These are phyloP conservation scores for Lentinula novae-zelandiae DNA, from an alignment of 1,284 basidiomycete genomes.

Conservation along the genomic window DNA sequence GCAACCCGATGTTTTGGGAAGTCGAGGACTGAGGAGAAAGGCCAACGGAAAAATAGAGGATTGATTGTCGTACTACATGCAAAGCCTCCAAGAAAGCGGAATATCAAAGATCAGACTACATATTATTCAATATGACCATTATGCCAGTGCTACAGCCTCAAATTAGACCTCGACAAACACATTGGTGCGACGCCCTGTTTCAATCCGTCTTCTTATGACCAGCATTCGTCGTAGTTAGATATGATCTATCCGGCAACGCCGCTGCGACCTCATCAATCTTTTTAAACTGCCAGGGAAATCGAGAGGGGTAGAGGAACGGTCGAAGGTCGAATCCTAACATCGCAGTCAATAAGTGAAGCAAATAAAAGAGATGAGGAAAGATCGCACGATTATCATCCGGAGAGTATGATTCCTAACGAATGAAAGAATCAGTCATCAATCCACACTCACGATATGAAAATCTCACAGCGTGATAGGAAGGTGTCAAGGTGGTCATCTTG, in stretches of 20 bases:
- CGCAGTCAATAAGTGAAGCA: no score
- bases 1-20: no score
- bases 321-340: constrained; percentile 87
- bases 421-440: neutral
- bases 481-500: constrained; percentile 99
- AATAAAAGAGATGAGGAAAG: constrained; percentile 2
- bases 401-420: constrained; percentile 81
- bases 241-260: constrained; percentile 68
- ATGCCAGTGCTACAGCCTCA: no score
- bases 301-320: constrained; percentile 92
- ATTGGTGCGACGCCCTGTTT: neutral
- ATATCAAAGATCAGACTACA: no score
- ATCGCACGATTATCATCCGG: constrained; percentile 91
- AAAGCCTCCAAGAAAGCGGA: no score
- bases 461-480: constrained; percentile 90
- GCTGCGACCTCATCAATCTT: constrained; percentile 88
- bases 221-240: constrained; percentile 17
- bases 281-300: constrained; percentile 95
- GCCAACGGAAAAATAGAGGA: no score
- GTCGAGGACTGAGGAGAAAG: no score
- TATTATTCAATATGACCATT: no score
- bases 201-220: constrained; percentile 35
- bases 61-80: no score
- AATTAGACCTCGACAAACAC: no score
- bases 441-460: neutral